Conservation (phyloP, 345 rosid genomes). For the Lumnitzera littorea region DNA sequence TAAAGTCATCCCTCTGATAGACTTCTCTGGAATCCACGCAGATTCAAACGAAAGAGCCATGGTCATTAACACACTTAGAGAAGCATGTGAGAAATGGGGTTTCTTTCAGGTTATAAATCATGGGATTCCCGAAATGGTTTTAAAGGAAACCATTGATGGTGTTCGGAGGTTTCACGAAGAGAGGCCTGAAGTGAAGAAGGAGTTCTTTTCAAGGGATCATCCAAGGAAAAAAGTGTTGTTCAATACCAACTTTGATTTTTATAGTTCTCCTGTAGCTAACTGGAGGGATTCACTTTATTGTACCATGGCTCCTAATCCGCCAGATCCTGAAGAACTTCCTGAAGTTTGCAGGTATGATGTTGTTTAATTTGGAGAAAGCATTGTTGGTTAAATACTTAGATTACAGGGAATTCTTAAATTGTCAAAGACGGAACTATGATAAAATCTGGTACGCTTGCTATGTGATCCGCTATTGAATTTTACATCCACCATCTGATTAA, state of each 20-base stretch:
- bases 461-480: too few relatives aligned
- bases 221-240: slow-evolving; percentile 18
- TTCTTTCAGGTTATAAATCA: slow-evolving; percentile 38
- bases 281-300: slow-evolving; percentile 37
- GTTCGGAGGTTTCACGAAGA: slow-evolving; percentile 29
- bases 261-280: slow-evolving; percentile 13
- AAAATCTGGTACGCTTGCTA: too few relatives aligned
- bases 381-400: neutral
- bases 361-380: neutral
- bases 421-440: too few relatives aligned
- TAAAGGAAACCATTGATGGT: slow-evolving; percentile 25
- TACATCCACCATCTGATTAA: too few relatives aligned
- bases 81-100: slow-evolving; percentile 39
- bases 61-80: slow-evolving; percentile 13
- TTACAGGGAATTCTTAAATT: too few relatives aligned
- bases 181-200: slow-evolving; percentile 23
- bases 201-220: slow-evolving; percentile 22
- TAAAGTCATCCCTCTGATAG: slow-evolving; percentile 23
- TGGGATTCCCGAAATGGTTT: slow-evolving; percentile 17
- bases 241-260: slow-evolving; percentile 29
- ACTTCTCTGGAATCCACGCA: slow-evolving; percentile 13
- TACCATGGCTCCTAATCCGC: slow-evolving; percentile 24
- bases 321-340: slow-evolving; percentile 30
- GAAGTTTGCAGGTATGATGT: slow-evolving; percentile 21
- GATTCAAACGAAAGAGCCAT: slow-evolving; percentile 1